Conservation (phyloP, 306 rosid genomes). For the Trichosanthes cucumerina region DNA sequence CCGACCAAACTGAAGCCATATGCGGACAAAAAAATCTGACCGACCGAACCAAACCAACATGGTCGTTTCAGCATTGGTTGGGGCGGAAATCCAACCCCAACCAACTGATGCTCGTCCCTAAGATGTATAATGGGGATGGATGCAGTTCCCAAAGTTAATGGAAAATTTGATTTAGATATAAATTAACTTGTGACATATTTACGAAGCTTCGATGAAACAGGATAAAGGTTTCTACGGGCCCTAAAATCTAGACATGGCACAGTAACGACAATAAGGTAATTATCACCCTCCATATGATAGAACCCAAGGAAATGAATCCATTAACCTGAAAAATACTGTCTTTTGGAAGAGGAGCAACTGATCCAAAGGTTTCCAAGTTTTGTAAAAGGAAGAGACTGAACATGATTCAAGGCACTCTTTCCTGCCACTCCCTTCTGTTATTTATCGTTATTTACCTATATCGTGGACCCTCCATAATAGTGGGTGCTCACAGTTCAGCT, state of each 20-base stretch:
- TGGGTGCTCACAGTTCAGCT: not conserved
- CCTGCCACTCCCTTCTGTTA: not conserved
- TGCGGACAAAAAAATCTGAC: no score
- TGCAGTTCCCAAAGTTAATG: not conserved
- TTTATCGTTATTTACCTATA: not conserved
- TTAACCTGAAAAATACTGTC: not conserved
- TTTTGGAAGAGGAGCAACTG: not conserved
- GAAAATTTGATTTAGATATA: not conserved
- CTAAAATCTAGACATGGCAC: not conserved
- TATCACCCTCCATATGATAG: not conserved
- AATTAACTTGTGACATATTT: not conserved
- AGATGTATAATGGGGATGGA: not conserved
- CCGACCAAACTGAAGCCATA: no score
- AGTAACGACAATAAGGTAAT: not conserved
- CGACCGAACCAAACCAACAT: no score
- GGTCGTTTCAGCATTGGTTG: no score
- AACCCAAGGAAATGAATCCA: not conserved
- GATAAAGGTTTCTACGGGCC: not conserved
- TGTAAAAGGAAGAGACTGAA: not conserved
- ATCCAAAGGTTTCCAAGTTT: not conserved
- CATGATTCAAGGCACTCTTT: not conserved
- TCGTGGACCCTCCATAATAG: not conserved
- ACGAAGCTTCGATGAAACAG: not conserved
- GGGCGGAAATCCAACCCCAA: no score
- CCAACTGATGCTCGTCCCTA: no score